Conservation (phyloP, 2,329 filamentous ascomycete species). For the Lecanicillium sp. region DNA sequence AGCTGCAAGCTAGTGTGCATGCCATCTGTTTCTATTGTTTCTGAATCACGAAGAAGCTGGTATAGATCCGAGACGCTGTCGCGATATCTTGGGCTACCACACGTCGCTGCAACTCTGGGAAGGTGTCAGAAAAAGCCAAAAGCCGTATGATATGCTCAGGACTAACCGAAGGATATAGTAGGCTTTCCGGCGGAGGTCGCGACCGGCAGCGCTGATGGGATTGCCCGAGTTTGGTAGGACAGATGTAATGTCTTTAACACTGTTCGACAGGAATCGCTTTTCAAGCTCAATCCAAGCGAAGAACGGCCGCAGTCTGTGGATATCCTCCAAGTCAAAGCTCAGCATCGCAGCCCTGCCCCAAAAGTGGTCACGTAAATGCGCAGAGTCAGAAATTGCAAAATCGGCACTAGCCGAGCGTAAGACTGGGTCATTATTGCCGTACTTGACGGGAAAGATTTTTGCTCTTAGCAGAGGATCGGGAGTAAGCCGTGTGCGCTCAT, state of each 20-base stretch:
- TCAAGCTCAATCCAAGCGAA: slow-evolving; percentile 29
- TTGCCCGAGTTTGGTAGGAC: slow-evolving; percentile 16
- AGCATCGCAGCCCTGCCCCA: slow-evolving; percentile 24
- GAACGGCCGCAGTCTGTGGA: slow-evolving; percentile 24
- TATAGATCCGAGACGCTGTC: neutral
- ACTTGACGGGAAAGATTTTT: slow-evolving; percentile 21
- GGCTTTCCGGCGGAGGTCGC: slow-evolving; percentile 26
- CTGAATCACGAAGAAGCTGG: neutral
- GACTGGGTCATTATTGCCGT: slow-evolving; percentile 16
- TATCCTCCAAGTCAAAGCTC: slow-evolving; percentile 30
- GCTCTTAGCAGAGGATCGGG: slow-evolving; percentile 13
- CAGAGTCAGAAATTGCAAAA: slow-evolving; percentile 32
- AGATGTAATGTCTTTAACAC: slow-evolving; percentile 29
- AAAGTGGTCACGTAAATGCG: slow-evolving; percentile 24
- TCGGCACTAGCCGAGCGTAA: slow-evolving; percentile 15
- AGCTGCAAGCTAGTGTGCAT: slow-evolving; percentile 26
- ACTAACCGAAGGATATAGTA: slow-evolving; percentile 28
- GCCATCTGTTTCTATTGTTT: slow-evolving; percentile 25
- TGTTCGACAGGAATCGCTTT: slow-evolving; percentile 26
- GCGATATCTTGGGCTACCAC: neutral
- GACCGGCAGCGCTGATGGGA: slow-evolving; percentile 18
- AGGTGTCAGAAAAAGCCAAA: neutral
- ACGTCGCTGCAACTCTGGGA: neutral
- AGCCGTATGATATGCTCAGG: neutral
- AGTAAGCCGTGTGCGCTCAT: neutral